Conservation (phyloP, 495 filamentous ascomycete species). For the Hypomontagnella submonticulosa region DNA sequence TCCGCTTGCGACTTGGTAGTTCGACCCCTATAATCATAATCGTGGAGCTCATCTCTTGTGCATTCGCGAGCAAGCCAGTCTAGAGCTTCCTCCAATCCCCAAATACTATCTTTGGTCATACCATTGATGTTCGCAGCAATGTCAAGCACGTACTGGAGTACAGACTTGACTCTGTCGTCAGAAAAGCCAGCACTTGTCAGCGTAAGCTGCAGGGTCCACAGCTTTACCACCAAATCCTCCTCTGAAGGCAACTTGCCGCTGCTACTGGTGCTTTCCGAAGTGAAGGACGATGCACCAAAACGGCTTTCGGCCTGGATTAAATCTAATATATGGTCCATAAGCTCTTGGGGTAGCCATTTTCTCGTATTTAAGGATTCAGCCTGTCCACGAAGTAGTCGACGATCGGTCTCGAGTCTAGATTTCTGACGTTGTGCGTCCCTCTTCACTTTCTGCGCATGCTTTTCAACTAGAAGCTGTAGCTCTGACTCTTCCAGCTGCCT, state of each 20-base stretch:
- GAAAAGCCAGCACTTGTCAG: constrained; percentile 76
- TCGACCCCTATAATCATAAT: constrained; percentile 66
- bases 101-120: constrained; percentile 72
- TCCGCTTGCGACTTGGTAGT: constrained; percentile 53
- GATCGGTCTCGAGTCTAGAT: constrained; percentile 79
- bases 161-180: constrained; percentile 68
- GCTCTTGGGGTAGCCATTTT: constrained; percentile 81
- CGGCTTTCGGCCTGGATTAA: constrained; percentile 65
- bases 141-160: constrained; percentile 71
- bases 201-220: constrained; percentile 83
- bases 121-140: constrained; percentile 63
- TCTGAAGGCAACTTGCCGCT: constrained; percentile 63
- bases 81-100: constrained; percentile 87
- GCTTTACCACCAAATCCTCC: constrained; percentile 76
- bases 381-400: constrained; percentile 78
- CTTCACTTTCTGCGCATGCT: constrained; percentile 74
- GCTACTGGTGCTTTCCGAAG: constrained; percentile 50
- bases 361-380: constrained; percentile 72
- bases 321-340: constrained; percentile 79
- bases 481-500: constrained; percentile 82
- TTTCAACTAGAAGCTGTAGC: constrained; percentile 85
- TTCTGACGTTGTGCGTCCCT: constrained; percentile 75
- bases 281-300: constrained; percentile 57
- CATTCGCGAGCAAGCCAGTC: constrained; percentile 86
- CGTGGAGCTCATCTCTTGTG: constrained; percentile 72